Conservation (phyloP, 1,284 basidiomycete species). For the Trametes sp. region DNA sequence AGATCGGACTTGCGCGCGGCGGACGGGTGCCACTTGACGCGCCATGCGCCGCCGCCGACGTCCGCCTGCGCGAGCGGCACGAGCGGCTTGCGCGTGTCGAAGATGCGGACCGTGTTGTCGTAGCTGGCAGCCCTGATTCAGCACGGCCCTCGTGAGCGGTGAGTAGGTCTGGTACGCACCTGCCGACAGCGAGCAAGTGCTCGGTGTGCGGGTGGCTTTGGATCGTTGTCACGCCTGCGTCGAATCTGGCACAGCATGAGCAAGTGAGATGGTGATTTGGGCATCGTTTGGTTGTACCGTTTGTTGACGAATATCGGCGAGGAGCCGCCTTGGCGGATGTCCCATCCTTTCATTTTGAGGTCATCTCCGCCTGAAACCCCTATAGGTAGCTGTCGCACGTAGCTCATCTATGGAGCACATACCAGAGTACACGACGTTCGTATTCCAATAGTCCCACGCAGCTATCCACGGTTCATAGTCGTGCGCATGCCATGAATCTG, state of each 20-base stretch:
- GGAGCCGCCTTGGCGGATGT: constrained; percentile 71
- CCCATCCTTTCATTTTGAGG: constrained; percentile 91
- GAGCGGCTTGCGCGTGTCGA: constrained; percentile 80
- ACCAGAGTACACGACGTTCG: constrained; percentile 87
- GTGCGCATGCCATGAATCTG: constrained; percentile 84
- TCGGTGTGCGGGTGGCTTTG: constrained; percentile 85
- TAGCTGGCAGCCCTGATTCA: constrained; percentile 66
- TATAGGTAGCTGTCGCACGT: neutral
- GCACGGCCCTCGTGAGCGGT: neutral
- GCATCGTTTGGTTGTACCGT: constrained; percentile 53
- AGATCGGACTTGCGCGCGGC: constrained; percentile 68
- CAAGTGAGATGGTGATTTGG: neutral
- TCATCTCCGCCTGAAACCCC: constrained; percentile 88
- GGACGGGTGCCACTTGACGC: constrained; percentile 94
- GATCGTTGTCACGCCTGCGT: constrained; percentile 93
- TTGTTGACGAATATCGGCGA: constrained; percentile 78
- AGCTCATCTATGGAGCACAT: constrained; percentile 17
- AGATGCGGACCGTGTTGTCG: constrained; percentile 83
- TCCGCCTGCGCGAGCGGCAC: constrained; percentile 67
- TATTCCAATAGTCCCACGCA: constrained; percentile 88
- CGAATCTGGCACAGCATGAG: constrained; percentile 66
- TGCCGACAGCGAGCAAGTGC: constrained; percentile 90
- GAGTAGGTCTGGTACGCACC: constrained; percentile 52
- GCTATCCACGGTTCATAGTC: constrained; percentile 96
- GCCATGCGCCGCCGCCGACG: constrained; percentile 94